Evolutionary conservation across 441 rosid genomes (phyloP).

Genomic region (Populus tomentosa): DNA sequence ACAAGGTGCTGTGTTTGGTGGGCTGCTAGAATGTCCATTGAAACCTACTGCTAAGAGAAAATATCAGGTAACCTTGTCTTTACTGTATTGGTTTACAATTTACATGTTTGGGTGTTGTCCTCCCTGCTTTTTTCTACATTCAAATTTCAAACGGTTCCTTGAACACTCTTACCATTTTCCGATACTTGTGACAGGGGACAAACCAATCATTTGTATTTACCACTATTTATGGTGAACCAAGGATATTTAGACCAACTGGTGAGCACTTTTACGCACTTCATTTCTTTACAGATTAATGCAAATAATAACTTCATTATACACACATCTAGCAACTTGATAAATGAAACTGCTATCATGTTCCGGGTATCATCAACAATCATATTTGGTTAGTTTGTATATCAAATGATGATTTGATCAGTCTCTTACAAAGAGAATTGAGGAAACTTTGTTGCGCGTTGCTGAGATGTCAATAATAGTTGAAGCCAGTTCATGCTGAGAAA

Average conservation of each 20-base stretch:
- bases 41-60: slow-evolving; percentile 83
- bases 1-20: slow-evolving; percentile 89
- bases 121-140: neutral
- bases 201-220: slow-evolving; percentile 88
- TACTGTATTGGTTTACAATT: neutral
- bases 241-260: slow-evolving; percentile 97
- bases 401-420: neutral
- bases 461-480: neutral
- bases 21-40: slow-evolving; percentile 75
- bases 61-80: slow-evolving; percentile 56
- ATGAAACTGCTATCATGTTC: neutral
- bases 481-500: neutral
- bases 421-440: neutral
- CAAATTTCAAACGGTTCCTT: neutral
- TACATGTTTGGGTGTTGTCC: slow-evolving; percentile 1
- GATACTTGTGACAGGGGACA: slow-evolving; percentile 52
- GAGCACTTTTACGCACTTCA: slow-evolving; percentile 9
- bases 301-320: neutral
- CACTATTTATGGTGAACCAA: slow-evolving; percentile 82
- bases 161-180: slow-evolving; percentile 10
- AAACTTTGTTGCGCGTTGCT: neutral
- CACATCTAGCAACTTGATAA: neutral
- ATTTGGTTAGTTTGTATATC: neutral
- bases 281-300: neutral
- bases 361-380: neutral